Evolutionary conservation across 306 rosid genomes (phyloP), one percentile per base, ranked within the genome.

Genomic region (Cercis canadensis): DNA sequence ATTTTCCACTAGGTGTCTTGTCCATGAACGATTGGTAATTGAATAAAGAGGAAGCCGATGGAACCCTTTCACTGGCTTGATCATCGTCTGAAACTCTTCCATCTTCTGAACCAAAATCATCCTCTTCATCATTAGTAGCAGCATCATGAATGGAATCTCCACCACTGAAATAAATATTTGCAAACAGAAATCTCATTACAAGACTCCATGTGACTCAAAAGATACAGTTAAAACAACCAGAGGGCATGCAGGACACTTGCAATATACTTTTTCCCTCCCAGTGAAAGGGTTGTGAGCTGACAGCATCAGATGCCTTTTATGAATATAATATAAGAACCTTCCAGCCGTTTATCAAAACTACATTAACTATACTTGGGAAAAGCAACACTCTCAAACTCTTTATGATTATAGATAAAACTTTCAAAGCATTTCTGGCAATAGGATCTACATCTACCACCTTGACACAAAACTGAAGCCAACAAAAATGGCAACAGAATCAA

Each of bases 1-100:
- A 94, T 80, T 86, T 91, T 36, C 78, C 76, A 61, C 84, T 69
- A 13, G 90, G 92, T 65, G 89, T 49, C 86, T 85, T 94, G 67
- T 86, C 77, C 90, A 86, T 87, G 85, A 73, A 94, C 36, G 96
- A 70, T 46, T 87, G 96, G 80, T 89, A 91, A 83, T 91, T 94
- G 55, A 76, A 65, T 64, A 68, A 44, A 58, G 73, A 5, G 34
- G 86, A 3, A 67, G 82, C 75, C 58, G 76, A 51, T 53, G 79
- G 70, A 55, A 74, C 65, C 11, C 29, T 70, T 68, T 70, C 78
- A 49, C n/a, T 72, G 6, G 70, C 72, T 72, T 85, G 83, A 59
- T 85, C 79, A 59, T 84, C 89, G 76, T 75, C 85, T 54, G 75
- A 71, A 58, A 75, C 83, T 85, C 81, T 67, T 33, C 68, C 90